Base-by-base conservation (phyloP, 2,329 filamentous ascomycete species). In the Scedosporium apiospermum region DNA sequence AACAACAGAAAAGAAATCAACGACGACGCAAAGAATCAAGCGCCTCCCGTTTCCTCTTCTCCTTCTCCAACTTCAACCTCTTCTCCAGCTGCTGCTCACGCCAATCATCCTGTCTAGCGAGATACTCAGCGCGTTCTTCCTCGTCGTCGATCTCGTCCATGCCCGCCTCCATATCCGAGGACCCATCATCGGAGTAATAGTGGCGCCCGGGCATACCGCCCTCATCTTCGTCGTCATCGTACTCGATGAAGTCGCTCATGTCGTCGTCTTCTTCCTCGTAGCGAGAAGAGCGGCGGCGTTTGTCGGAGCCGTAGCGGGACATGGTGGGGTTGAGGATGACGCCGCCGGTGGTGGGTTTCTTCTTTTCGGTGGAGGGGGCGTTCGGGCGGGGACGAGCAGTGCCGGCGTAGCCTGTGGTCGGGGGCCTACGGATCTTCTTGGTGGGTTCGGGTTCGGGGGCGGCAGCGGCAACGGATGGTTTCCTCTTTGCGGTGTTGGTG, bases 81-180 rank as follows among this genome's bases (percentile, higher is more conserved):
- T 78, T 82, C 72, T 89, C 88, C 51, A 88, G 80, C 2, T 78
- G 79, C 67, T 88, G 76, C 64, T 88, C 85, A 67, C 84, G 77
- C 18, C 82, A 77, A 68, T 93, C 90, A 70, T 93, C 90, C 57
- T 81, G 80, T 55, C 82, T 83, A 26, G 88, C 90, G 62, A 81
- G 78, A 34, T 77, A 74, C 64, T 87, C 82, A 2, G 89, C 88
- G 59, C 76, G 71, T 57, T 79, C 76, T 71, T 93, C 90, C 71
- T 93, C 90, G 42, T 81, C 77, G 65, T 91, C 88, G 61, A 93
- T 83, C 67, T 92, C 89, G 64, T 87, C 87, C 44, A 88, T 72
- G 41, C 88, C 88, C 2, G 88, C 90, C 72, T 92, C 89, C 88
- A 92, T 92, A 68, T 91, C 89, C 5, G 88, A 90, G 4, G 87